These are phyloP conservation scores for Fusarium globosum DNA, from an alignment of 2,329 filamentous ascomycete genomes.

Conservation along the genomic window DNA sequence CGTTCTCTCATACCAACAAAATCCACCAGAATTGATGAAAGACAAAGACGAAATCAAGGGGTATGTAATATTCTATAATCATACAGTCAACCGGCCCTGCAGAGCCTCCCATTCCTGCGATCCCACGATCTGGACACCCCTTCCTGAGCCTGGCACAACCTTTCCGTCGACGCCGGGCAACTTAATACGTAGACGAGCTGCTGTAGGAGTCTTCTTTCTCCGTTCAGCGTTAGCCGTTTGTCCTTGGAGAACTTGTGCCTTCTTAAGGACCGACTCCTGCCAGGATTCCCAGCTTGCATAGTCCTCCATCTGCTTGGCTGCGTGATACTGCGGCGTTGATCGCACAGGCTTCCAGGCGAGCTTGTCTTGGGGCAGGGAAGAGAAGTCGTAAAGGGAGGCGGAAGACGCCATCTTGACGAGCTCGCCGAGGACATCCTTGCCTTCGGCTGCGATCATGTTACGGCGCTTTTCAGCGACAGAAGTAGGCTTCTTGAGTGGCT, in stretches of 20 bases:
- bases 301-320: constrained; percentile 73
- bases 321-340: constrained; percentile 73
- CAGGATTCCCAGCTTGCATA: constrained; percentile 71
- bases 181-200: constrained; percentile 63
- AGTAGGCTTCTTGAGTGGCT: constrained; percentile 65
- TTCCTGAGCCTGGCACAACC: constrained; percentile 51
- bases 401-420: constrained; percentile 70
- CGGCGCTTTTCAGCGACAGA: constrained; percentile 61
- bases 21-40: constrained; percentile 22
- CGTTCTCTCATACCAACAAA: constrained; percentile 28
- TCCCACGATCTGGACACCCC: constrained; percentile 63
- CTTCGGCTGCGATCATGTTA: constrained; percentile 67
- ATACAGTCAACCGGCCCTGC: constrained; percentile 54
- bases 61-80: constrained; percentile 44
- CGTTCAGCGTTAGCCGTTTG: constrained; percentile 37
- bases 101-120: constrained; percentile 67
- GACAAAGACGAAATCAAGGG: constrained; percentile 31
- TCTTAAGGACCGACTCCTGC: constrained; percentile 66
- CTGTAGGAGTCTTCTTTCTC: constrained; percentile 48
- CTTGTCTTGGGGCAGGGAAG: constrained; percentile 66
- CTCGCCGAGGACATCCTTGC: constrained; percentile 71
- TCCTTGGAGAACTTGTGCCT: constrained; percentile 56
- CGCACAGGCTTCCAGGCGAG: constrained; percentile 74
- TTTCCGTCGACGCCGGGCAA: constrained; percentile 61
- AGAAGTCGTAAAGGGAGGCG: constrained; percentile 70